Base-by-base conservation (phyloP, 108 stramenopile genomes). In the Cyclostephanos tholiformis region DNA sequence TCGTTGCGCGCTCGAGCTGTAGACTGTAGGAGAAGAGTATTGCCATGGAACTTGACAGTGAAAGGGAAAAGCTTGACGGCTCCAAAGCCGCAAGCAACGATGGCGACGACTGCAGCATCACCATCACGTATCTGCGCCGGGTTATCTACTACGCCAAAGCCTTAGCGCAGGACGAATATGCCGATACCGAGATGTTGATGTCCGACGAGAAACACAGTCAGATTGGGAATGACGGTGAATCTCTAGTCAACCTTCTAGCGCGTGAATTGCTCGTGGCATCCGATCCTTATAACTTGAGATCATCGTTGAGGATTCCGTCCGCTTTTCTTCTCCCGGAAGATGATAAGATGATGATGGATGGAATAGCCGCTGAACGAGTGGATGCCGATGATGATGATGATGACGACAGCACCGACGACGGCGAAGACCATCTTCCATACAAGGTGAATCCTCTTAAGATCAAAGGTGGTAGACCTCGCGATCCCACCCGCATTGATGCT, bases 401-500 rank as follows among this genome's bases (percentile, higher is more conserved):
- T 13, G 26, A 60, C 14, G 62, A 63, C 11, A 52, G 63, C 53
- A 30, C 65, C 19, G 70, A 78, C 13, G 58, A 71, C 46, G 44
- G 58, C 41, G 65, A 65, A 61, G 64, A 48, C 51, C 27, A 61
- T 36, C 27, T 59, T 11, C 74, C 74, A 26, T 75, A 75, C 74
- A 67, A 67, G 57, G 41, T 75, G 38, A 64, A 69, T 48, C 51
- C 41, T 27, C 60, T 22, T n/a, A 61, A 63, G 29, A 58, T 80
- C 57, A 73, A 74, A 59, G 72, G 72, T 9, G 79, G 79, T 38
- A 69, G 51, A 20, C 67, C 78, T 29, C 77, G 77, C 25, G 32
- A 55, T 38, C 65, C 61, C 38, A 83, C 77, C 23, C 77, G 79
- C 17, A 75, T 82, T 38, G 94, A 95, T 76, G 89, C 89, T 55